Evolutionary conservation across 2,329 filamentous ascomycete species (phyloP).

Genomic region (Sporothrix humicola): DNA sequence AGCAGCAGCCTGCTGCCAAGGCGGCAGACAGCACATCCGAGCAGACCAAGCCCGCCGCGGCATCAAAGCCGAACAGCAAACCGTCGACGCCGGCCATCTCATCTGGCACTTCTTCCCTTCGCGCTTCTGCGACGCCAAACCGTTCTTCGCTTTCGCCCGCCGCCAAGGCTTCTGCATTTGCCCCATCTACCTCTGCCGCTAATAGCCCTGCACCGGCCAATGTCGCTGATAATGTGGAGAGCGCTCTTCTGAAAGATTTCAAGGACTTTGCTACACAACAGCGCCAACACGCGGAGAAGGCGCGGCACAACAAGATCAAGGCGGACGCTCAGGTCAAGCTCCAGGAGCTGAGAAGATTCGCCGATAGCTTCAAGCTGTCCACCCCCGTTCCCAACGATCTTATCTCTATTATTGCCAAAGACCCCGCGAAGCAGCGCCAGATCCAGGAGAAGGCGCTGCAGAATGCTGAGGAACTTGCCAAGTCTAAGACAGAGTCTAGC

Average conservation of each 20-base stretch:
- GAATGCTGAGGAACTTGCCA: conserved; percentile 69
- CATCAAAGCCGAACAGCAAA: conserved; percentile 22
- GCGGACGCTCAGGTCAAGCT: conserved; percentile 89
- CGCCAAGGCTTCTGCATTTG: conserved; percentile 43
- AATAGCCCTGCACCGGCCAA: conserved; percentile 52
- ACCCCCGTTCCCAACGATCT: conserved; percentile 91
- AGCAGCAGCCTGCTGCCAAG: conserved; percentile 25
- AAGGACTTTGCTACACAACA: conserved; percentile 67
- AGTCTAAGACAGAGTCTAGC: conserved; percentile 53
- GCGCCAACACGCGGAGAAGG: conserved; percentile 61
- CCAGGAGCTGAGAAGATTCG: conserved; percentile 94
- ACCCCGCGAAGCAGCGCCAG: conserved; percentile 89
- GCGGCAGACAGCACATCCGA: not conserved
- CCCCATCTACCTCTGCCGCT: conserved; percentile 24
- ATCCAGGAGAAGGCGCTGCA: conserved; percentile 87
- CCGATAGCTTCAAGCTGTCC: conserved; percentile 88
- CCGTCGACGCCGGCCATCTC: conserved; percentile 18
- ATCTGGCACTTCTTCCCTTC: conserved; percentile 34
- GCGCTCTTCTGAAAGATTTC: conserved; percentile 66
- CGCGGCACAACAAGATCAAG: conserved; percentile 62
- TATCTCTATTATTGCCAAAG: conserved; percentile 94
- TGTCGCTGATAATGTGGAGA: conserved; percentile 66
- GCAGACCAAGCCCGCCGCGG: conserved; percentile 5
- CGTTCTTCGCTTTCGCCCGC: conserved; percentile 51
- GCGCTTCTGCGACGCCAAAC: conserved; percentile 48